Base-by-base conservation (phyloP, 163 green algal genomes). In the Coccomyxa subellipsoidea region DNA sequence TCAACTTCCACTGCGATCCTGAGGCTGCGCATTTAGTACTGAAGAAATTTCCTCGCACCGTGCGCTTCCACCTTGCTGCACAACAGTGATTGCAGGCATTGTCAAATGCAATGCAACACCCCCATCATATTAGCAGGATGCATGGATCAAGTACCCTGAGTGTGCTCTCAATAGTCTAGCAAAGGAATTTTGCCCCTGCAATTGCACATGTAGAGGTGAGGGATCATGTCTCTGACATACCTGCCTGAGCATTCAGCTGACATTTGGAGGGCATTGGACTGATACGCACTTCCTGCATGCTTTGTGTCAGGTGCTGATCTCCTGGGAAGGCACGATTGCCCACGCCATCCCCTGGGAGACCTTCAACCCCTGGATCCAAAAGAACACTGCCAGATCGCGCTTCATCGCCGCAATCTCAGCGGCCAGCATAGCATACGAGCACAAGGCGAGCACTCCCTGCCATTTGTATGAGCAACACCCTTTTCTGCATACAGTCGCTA, bases 1-100 rank as follows among this genome's bases (percentile, higher is more conserved):
- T 84, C 77, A 88, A 88, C 38, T 88, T 88, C 54, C 72, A 85
- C 27, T 83, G 70, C 38, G 84, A 88, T 53, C 81, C 84, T 39
- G 84, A 88, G 38, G 84, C 84, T 27, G 81, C 84, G 0, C 76
- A 81, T 7, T n/a, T 84, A 59, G 83, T 87, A 18, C 69, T 85
- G 34, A 78, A 81, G 39, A 83, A 86, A 69, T 59, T 83, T 18
- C 7, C 34, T n/a, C 53, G 9, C n/a, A 31, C 35, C 47, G n/a
- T 54, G 12, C 18, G 47, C 25, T 36, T 66, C 31, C 18, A 21
- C 29, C 21, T 29, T 76, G 32, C 36, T 35, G 9, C 0, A 8
- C 31, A 21, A 59, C 47, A 59, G 47, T n/a, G n/a, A n/a, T n/a
- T n/a, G n/a, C n/a, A n/a, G n/a, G n/a, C n/a, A n/a, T n/a, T n/a